These are phyloP conservation scores for Nemania sp. DNA, from an alignment of 2,329 filamentous ascomycete genomes.

Conservation along the genomic window DNA sequence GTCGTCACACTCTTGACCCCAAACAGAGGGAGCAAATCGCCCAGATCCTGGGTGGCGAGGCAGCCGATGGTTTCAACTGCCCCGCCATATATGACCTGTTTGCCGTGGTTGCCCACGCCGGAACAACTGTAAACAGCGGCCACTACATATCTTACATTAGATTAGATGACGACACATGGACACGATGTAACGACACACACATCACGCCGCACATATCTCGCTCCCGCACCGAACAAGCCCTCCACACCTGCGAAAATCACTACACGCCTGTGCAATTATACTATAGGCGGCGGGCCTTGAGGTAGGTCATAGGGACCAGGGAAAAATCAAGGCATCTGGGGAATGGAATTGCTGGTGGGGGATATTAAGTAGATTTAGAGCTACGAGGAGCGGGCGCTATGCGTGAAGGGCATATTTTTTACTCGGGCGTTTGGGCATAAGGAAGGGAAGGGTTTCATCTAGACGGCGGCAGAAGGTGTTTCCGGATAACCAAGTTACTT, in stretches of 20 bases:
- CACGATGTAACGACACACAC: constrained; percentile 51
- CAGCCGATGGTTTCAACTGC: constrained; percentile 47
- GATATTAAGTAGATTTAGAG: neutral
- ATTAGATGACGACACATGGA: constrained; percentile 56
- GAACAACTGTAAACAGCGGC: constrained; percentile 68
- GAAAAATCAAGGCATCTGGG: neutral
- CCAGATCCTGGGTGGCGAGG: constrained; percentile 42
- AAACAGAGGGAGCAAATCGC: constrained; percentile 24
- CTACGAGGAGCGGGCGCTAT: neutral
- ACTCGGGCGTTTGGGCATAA: constrained; percentile 4
- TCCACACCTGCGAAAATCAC: neutral
- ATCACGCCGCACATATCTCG: neutral
- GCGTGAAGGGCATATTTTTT: constrained; percentile 6
- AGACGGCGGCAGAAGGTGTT: neutral
- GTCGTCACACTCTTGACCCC: constrained; percentile 40
- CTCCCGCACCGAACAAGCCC: fast-evolving
- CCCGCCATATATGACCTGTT: constrained; percentile 80
- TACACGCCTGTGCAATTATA: constrained; percentile 25
- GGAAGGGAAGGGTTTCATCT: constrained; percentile 1
- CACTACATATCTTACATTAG: constrained; percentile 79
- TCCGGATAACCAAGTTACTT: too few relatives aligned
- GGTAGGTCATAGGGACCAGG: neutral
- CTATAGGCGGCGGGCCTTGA: constrained; percentile 9
- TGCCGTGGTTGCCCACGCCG: constrained; percentile 79
- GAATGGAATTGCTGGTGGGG: neutral